These are phyloP conservation scores for Globisporangium alternatum DNA, from an alignment of 352 stramenopile species.

Conservation along the genomic window DNA sequence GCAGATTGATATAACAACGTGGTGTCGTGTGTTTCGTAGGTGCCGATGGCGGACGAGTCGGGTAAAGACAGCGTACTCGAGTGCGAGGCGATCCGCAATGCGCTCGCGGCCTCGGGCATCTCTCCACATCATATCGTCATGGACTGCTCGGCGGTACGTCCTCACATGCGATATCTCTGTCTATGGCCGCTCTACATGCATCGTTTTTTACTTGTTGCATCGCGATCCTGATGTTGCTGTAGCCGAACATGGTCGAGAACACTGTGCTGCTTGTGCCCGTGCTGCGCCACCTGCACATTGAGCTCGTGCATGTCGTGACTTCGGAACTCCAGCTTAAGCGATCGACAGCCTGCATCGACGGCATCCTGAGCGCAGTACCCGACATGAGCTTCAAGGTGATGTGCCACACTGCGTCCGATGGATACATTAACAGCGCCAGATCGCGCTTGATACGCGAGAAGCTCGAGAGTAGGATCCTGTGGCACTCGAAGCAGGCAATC, in stretches of 20 bases:
- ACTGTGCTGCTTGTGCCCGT: constrained; percentile 27
- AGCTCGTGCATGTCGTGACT: constrained; percentile 34
- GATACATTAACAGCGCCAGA: constrained; percentile 15
- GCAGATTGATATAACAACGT: not conserved
- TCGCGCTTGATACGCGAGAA: constrained; percentile 8
- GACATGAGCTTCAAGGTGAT: constrained; percentile 25
- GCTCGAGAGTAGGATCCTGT: constrained; percentile 10
- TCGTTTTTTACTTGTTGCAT: not conserved
- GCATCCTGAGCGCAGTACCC: constrained; percentile 19
- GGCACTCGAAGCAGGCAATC: constrained; percentile 11
- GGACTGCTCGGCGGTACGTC: constrained; percentile 56
- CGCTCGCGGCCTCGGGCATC: constrained; percentile 45
- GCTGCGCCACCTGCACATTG: constrained; percentile 29
- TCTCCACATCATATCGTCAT: constrained; percentile 70
- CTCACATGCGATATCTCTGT: not conserved
- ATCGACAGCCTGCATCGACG: constrained; percentile 28
- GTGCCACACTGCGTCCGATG: constrained; percentile 31
- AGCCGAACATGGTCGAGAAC: constrained; percentile 44
- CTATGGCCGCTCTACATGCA: not conserved
- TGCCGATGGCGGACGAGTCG: constrained; percentile 39
- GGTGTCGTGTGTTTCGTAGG: constrained; percentile 15
- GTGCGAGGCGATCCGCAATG: constrained; percentile 49
- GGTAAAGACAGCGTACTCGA: constrained; percentile 39
- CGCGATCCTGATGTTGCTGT: not conserved
- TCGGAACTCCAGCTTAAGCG: constrained; percentile 34